phyloP scores from a whole-genome alignment of 352 stramenopile genomes.

The Globisporangium spinosum region DNA sequence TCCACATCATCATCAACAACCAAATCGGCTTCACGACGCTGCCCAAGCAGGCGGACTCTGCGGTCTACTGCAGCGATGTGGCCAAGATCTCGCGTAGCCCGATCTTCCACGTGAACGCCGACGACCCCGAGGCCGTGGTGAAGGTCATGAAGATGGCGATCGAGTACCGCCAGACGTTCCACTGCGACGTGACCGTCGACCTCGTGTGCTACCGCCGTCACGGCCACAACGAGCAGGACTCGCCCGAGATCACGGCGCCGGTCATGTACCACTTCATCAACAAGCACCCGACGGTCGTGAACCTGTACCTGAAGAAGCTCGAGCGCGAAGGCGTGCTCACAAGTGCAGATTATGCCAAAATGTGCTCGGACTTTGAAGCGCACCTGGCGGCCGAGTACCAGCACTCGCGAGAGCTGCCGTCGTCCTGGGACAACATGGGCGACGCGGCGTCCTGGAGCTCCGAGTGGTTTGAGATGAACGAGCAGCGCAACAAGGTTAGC shows the following conservation, averaged over 20 bases:
- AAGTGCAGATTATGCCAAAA: conserved; percentile 34
- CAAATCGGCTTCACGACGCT: conserved; percentile 98
- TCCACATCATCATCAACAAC: conserved; percentile 99
- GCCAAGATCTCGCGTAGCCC: conserved; percentile 95
- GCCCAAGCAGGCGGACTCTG: conserved; percentile 95
- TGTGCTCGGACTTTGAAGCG: conserved; percentile 62
- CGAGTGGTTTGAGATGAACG: conserved; percentile 46
- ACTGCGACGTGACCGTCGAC: conserved; percentile 97
- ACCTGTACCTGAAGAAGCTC: conserved; percentile 75
- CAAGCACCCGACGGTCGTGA: conserved; percentile 77
- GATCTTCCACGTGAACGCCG: conserved; percentile 95
- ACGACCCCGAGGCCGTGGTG: conserved; percentile 93
- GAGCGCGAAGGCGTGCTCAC: conserved; percentile 50
- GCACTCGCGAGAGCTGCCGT: conserved; percentile 59
- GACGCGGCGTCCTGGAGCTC: conserved; percentile 63
- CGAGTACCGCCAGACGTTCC: conserved; percentile 89
- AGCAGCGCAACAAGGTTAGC: conserved; percentile 10
- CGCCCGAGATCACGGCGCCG: conserved; percentile 83
- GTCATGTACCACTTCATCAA: conserved; percentile 91
- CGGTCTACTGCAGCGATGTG: conserved; percentile 96
- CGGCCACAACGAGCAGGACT: conserved; percentile 98
- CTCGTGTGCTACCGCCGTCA: conserved; percentile 98
- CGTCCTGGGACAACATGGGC: conserved; percentile 72
- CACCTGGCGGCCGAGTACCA: conserved; percentile 70
- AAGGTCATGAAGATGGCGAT: conserved; percentile 92